A percentile compares a stretch with the other conserved stretches of the same genome.
These are phyloP conservation scores for Paecilomyces sp. DNA, from an alignment of 2,329 filamentous ascomycete species.

Conservation along the genomic window DNA sequence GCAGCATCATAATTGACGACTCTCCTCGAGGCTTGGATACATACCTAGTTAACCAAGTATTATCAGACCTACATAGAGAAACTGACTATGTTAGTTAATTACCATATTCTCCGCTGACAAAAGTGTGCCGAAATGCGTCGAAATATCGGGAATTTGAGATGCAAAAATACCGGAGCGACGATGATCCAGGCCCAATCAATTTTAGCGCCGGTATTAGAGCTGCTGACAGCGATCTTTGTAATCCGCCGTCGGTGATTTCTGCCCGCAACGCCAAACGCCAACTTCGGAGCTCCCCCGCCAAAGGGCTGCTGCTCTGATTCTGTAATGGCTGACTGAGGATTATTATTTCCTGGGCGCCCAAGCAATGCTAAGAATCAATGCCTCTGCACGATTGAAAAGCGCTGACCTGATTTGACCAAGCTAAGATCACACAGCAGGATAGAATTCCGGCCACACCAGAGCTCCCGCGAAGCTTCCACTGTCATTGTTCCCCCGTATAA, in stretches of 20 bases:
- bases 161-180: neutral
- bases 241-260: slow-evolving; percentile 2
- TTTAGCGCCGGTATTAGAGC: neutral
- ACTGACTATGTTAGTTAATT: no score
- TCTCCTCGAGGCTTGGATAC: neutral
- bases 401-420: neutral
- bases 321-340: slow-evolving; percentile 16
- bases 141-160: neutral
- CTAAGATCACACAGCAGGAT: neutral
- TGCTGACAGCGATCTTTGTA: slow-evolving; percentile 23
- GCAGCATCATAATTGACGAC: neutral
- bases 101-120: neutral
- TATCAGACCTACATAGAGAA: no score
- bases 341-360: slow-evolving; percentile 13
- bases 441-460: neutral
- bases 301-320: neutral
- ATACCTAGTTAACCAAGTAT: neutral
- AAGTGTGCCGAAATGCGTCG: neutral
- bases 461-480: slow-evolving; percentile 14
- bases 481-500: slow-evolving; percentile 22
- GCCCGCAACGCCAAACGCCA: neutral
- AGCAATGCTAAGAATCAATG: neutral
- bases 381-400: neutral
- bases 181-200: neutral
- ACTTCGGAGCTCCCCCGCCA: neutral